Base-by-base conservation (phyloP, 108 stramenopile genomes). In the Chaetoceros muelleri region DNA sequence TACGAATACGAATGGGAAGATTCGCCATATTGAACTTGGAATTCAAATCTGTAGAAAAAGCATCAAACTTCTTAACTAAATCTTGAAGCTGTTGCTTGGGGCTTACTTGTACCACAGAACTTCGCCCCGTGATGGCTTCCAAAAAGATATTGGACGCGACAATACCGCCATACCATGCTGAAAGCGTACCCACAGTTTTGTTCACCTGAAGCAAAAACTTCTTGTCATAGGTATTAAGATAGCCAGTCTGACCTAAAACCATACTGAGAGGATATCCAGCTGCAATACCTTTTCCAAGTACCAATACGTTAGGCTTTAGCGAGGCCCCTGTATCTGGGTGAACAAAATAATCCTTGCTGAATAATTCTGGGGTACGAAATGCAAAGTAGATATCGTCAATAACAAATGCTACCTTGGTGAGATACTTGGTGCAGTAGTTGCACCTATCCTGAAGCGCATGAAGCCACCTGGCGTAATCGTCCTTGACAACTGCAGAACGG, bases 331-430 rank as follows among this genome's bases (percentile, higher is more conserved):
- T 73, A 0, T 73, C 63, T 44, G 72, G 71, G 31, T 75, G 74
- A 44, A 26, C 10, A 55, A 76, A 76, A 52, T 73, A 76, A 5
- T 66, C 59, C 29, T n/a, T 45, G 47, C 66, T 67, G 26, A 76
- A 63, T 17, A 73, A 46, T 49, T 76, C 68, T 16, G 75, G 75
- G 1, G 75, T 73, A 17, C 75, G 72, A 46, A 76, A 76, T 30
- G 72, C 71, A 66, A 76, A 76, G 52, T 76, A 76, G 24, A 76
- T 76, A 30, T 76, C 75, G 45, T 76, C 75, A 51, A 76, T 55
- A 17, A 76, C 60, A 26, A 76, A 56, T 1, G 72, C 75, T 21
- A 76, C 71, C 48, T 65, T 76, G 30, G 75, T 62, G 64, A 76
- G 62, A 47, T 76, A 76, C 65, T 76, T 73, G 24, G 75, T 76